Base-by-base conservation (phyloP, 2,329 filamentous ascomycete genomes). In the Microascus cirrosus region DNA sequence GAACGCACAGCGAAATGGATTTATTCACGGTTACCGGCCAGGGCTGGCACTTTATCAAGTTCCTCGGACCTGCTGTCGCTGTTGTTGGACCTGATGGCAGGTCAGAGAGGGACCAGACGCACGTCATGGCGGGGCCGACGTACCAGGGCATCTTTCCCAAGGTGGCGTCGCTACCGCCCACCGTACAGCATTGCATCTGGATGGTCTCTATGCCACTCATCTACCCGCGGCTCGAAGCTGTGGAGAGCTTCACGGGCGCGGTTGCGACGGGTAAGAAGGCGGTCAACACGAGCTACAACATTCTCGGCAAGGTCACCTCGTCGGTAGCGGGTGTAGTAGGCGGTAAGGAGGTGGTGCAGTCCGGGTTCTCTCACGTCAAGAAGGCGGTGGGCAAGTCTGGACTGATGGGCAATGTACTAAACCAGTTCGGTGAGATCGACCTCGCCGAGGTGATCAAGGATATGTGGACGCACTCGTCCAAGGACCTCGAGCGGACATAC, bases 11-110 rank as follows among this genome's bases (percentile, higher is more conserved):
- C 53, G 94, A 99, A 67, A 80, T 85, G 54, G 94, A 99, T 65
- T 82, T 99, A 6, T 99, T 99, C 73, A 97, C 93, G 1, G 87
- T 99, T 58, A 97, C 94, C 0, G 93, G 94, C n/a, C 88, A 88
- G 22, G 94, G 94, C 8, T 99, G 94, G 94, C 94, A 99, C 71
- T 99, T 97, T 70, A 84, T 99, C 72, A 99, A 99, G 72, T 96
- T 89, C 65, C 82, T 99, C 6, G 94, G 94, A 0, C 94, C 94
- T 0, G 89, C 89, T 4, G 86, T 99, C 13, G 91, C 90, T 0
- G 87, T 95, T 0, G 86, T 96, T 55, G 94, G 93, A 0, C 87
- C 90, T 2, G 94, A 99, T 70, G 93, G 91, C 64, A 85, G 94
- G 56, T 96, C 92, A 5, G 94, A 99, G 72, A 80, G 94, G 56